These are phyloP conservation scores for Trypanosoma avium DNA, from an alignment of 208 protist genomes.

Conservation along the genomic window DNA sequence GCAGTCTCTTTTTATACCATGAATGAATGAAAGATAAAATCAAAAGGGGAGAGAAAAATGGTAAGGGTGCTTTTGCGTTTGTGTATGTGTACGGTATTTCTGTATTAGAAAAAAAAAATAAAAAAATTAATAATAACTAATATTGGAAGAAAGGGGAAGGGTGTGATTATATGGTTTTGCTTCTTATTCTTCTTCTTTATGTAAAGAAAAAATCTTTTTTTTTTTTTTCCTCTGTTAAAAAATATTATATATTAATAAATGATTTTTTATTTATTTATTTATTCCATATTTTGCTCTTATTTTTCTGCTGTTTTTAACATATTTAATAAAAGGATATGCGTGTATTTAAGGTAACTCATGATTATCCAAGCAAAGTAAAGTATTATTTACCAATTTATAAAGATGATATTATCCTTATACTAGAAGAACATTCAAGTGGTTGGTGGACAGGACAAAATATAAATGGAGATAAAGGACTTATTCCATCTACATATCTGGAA, in stretches of 20 bases:
- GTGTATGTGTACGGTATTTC: constrained; percentile 3
- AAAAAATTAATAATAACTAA: not conserved
- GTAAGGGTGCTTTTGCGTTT: not conserved
- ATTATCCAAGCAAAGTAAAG: constrained; percentile 48
- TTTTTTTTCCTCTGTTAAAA: too few species aligned
- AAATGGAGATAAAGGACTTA: constrained; percentile 47
- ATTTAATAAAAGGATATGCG: constrained; percentile 10
- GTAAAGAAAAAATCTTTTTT: too few species aligned
- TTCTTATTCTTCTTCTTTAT: not conserved
- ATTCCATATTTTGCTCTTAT: too few species aligned
- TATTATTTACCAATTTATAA: constrained; percentile 49
- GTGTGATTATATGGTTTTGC: too few species aligned
- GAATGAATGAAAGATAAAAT: constrained; percentile 1
- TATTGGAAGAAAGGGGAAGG: too few species aligned
- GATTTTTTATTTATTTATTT: too few species aligned
- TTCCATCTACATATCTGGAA: constrained; percentile 71
- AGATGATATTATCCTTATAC: constrained; percentile 53
- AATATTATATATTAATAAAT: too few species aligned
- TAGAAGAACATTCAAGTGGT: constrained; percentile 60
- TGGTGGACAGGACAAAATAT: constrained; percentile 76
- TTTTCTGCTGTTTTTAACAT: too few species aligned
- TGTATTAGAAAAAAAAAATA: constrained; percentile 19
- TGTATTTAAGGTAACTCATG: constrained; percentile 51
- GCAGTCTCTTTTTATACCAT: constrained; percentile 7
- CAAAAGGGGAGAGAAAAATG: not conserved